Evolutionary conservation across 495 filamentous ascomycete species (phyloP).

Genomic region (Talaromyces thailandensis): DNA sequence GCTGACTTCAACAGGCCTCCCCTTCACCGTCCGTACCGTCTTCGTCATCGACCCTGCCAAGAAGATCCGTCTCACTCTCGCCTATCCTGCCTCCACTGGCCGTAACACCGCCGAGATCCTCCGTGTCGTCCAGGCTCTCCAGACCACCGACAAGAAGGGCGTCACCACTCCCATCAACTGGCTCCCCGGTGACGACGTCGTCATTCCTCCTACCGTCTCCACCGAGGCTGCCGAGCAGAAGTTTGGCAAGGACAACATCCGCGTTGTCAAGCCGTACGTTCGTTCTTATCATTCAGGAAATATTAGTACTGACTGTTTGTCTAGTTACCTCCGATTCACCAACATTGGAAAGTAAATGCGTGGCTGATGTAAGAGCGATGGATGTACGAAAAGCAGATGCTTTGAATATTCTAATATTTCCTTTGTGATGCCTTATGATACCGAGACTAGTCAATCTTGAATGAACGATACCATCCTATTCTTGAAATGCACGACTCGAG

Average conservation of each 20-base stretch:
- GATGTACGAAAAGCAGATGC: background rate
- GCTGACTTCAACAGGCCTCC: constrained; percentile 38
- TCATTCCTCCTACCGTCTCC: constrained; percentile 83
- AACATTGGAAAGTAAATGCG: constrained; percentile 27
- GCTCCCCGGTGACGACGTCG: constrained; percentile 85
- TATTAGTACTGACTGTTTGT: background rate
- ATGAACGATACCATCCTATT: background rate
- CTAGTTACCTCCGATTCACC: constrained; percentile 39
- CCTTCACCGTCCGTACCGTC: constrained; percentile 97
- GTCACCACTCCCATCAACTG: constrained; percentile 93
- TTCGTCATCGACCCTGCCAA: constrained; percentile 99
- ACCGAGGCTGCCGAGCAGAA: constrained; percentile 81
- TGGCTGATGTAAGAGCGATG: background rate
- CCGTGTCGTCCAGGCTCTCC: constrained; percentile 89
- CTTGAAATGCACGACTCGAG: background rate
- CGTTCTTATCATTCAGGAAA: constrained; percentile 1
- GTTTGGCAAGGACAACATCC: constrained; percentile 68
- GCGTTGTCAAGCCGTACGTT: constrained; percentile 85
- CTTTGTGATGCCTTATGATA: constrained; percentile 6
- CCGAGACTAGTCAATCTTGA: background rate
- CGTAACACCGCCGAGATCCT: constrained; percentile 95
- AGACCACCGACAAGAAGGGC: constrained; percentile 94
- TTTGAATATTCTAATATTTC: background rate
- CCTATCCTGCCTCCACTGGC: constrained; percentile 95
- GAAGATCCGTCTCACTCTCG: constrained; percentile 90